Evolutionary conservation across 2,329 filamentous ascomycete species (phyloP).

Genomic region (Chrysoporthe austroafricana): DNA sequence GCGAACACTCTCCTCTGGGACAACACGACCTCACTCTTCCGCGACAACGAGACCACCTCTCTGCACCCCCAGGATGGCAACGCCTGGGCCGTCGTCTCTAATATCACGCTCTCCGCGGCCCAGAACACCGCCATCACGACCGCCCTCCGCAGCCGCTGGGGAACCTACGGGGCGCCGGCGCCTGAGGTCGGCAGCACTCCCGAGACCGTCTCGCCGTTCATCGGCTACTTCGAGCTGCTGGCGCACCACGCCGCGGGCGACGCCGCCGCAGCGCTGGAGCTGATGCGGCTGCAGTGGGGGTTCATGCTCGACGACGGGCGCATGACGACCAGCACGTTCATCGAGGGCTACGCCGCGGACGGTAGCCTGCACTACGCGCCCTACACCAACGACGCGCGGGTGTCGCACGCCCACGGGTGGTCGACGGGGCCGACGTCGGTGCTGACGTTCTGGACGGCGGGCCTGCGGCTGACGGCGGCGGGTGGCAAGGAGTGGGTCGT

Average conservation of each 20-base stretch:
- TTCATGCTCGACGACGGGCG: constrained; percentile 25
- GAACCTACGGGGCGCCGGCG: constrained; percentile 20
- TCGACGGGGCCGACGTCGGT: constrained; percentile 21
- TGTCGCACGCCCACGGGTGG: constrained; percentile 25
- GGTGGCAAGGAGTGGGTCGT: constrained; percentile 18
- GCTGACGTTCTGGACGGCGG: constrained; percentile 18
- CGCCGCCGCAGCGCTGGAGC: constrained; percentile 17
- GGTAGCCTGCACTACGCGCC: constrained; percentile 24
- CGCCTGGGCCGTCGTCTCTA: constrained; percentile 20
- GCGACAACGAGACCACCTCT: constrained; percentile 52
- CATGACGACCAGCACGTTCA: constrained; percentile 24
- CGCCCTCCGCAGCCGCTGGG: constrained; percentile 21
- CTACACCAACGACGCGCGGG: constrained; percentile 22
- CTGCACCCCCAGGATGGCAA: constrained; percentile 34
- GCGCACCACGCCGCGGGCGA: constrained; percentile 22
- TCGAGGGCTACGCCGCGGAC: constrained; percentile 24
- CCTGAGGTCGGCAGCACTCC: constrained; percentile 18
- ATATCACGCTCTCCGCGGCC: constrained; percentile 18
- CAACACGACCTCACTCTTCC: constrained; percentile 47
- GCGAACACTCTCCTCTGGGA: constrained; percentile 54
- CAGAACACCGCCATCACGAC: constrained; percentile 14
- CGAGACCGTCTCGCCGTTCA: constrained; percentile 22
- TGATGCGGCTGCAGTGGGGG: constrained; percentile 19
- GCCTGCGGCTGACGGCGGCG: constrained; percentile 16
- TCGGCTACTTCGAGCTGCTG: constrained; percentile 22